Evolutionary conservation across 1,284 basidiomycete genomes (phyloP), one percentile per base, ranked within the genome.

Genomic region (Amylostereum areolatum): DNA sequence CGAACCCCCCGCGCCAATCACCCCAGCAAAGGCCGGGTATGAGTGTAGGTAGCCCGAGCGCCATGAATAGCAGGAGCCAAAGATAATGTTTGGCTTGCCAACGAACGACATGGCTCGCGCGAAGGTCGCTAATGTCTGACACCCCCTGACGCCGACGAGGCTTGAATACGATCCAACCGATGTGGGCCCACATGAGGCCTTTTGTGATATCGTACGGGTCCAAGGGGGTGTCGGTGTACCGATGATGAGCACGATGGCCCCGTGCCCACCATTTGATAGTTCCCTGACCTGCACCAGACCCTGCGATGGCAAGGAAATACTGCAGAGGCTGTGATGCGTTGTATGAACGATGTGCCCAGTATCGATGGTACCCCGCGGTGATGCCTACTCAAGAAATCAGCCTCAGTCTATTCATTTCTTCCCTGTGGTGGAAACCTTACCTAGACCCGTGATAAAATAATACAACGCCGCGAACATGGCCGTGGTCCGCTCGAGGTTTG

Each of bases 261-360:
- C 89, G 80, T n/a, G 89, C 82, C 92, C 92, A 96, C 92, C 92
- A 96, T 60, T 81, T 83, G 67, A 89, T 89, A 9, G 90, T 92
- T 1, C 92, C 92, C 69, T 95, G 86, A 3, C 93, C 88, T 4
- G 92, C 88, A 59, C 92, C 91, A 12, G 88, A 82, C 8, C 92
- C 92, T 9, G 84, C 87, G 42, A 84, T 66, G 9, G 89, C 77
- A 40, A 96, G 77, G 61, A 85, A 77, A 55, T 85, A 74, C 62
- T 92, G 87, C 5, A 96, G 77, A 12, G 84, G 79, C 27, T 73
- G 66, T 31, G 83, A 83, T 3, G 92, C 93, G 50, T 88, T 88
- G 68, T 92, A 96, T 0, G 91, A 83, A 48, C 92, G 79, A 66
- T 96, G 92, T 2, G 93, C 90, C 89, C 90, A 96, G 1, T 95